A percentile compares a stretch with the other conserved stretches of the same genome.
These are phyloP conservation scores for Jatropha multifida DNA, from an alignment of 441 rosid species.

Conservation along the genomic window DNA sequence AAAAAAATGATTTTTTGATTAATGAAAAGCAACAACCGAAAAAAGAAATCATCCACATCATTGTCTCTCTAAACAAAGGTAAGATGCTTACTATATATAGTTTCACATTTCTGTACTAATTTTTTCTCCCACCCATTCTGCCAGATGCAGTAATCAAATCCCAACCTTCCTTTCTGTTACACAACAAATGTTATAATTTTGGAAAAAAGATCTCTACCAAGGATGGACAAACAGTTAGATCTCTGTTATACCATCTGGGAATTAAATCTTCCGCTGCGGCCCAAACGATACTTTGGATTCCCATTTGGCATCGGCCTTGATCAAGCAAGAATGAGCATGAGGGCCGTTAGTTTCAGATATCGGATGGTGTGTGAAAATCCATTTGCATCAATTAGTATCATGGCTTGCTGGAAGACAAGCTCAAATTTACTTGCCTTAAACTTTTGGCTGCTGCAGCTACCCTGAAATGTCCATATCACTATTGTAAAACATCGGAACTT, in stretches of 20 bases:
- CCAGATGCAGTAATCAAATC: not conserved
- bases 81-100: no score
- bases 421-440: not conserved
- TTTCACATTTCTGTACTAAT: no score
- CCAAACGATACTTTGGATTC: not conserved
- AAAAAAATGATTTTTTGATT: no score
- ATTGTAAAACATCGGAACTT: not conserved
- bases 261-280: not conserved
- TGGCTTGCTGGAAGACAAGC: not conserved
- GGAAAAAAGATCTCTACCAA: not conserved
- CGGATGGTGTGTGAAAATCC: not conserved
- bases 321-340: not conserved
- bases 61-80: no score
- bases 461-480: not conserved
- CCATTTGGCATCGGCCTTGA: not conserved
- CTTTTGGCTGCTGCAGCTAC: not conserved
- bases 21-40: no score
- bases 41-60: no score
- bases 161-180: not conserved
- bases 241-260: not conserved
- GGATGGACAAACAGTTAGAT: not conserved
- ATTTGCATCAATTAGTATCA: not conserved
- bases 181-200: not conserved
- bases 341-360: conserved; percentile 4
- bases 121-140: not conserved